A percentile compares a stretch with the other conserved stretches of the same genome.
Evolutionary conservation across 805 yeast species (phyloP).

Genomic region (Candida manassasensis): DNA sequence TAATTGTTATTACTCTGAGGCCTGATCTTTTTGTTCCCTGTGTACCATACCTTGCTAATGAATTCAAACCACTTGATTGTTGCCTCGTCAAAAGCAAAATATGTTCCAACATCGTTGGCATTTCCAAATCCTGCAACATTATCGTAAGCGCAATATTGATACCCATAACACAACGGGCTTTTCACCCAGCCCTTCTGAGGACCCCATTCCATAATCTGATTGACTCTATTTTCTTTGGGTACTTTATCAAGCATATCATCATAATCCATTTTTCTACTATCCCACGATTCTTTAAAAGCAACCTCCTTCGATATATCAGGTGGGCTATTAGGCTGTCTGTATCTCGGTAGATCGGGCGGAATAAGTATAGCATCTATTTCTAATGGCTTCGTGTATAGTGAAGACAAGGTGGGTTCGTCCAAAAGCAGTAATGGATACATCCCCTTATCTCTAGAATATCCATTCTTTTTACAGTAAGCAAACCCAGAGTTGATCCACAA

Average conservation of each 20-base stretch:
- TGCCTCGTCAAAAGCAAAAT: constrained; percentile 10
- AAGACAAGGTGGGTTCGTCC: constrained; percentile 12
- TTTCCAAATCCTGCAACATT: constrained; percentile 16
- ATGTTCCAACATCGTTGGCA: background rate
- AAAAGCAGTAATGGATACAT: constrained; percentile 26
- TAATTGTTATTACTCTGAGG: too few relatives aligned
- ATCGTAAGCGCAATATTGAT: constrained; percentile 38
- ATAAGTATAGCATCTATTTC: constrained; percentile 32
- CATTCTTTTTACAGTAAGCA: constrained; percentile 39
- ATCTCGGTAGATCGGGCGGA: constrained; percentile 35
- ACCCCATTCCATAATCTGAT: constrained; percentile 18
- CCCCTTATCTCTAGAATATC: constrained; percentile 24
- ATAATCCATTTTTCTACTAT: constrained; percentile 22
- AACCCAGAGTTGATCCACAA: constrained; percentile 45
- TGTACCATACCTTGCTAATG: constrained; percentile 32
- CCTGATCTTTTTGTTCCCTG: background rate
- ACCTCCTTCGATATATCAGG: constrained; percentile 16
- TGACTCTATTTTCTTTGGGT: constrained; percentile 7
- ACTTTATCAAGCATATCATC: constrained; percentile 23
- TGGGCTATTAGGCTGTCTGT: constrained; percentile 22
- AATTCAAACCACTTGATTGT: constrained; percentile 18
- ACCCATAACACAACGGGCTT: constrained; percentile 28
- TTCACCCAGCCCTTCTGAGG: constrained; percentile 45
- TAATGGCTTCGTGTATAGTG: constrained; percentile 25
- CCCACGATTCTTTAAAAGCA: constrained; percentile 15